Conservation (phyloP, 495 filamentous ascomycete species). For the Annulohypoxylon moriforme region DNA sequence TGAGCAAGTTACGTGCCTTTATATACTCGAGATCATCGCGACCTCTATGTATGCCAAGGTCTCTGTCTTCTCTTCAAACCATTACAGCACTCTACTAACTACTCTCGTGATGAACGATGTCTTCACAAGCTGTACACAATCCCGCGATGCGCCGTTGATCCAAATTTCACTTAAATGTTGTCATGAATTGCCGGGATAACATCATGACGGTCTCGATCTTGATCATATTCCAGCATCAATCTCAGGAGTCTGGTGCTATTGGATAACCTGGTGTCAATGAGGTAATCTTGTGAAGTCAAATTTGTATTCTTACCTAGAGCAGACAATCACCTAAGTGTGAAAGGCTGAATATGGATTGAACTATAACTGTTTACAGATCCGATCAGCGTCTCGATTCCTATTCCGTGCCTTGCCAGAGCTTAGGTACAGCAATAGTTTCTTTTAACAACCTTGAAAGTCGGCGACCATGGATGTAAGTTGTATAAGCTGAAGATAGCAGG, state of each 20-base stretch:
- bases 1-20: not conserved
- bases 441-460: not conserved
- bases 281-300: slow-evolving; percentile 20
- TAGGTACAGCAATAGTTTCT: slow-evolving; percentile 22
- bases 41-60: not conserved
- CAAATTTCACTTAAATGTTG: slow-evolving; percentile 23
- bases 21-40: not conserved
- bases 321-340: slow-evolving; percentile 1
- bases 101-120: not conserved
- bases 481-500: not conserved
- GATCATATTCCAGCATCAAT: slow-evolving; percentile 1
- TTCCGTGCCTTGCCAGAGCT: slow-evolving; percentile 2
- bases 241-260: not conserved
- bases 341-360: slow-evolving; percentile 5
- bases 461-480: not conserved
- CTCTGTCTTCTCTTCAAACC: not conserved
- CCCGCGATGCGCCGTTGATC: slow-evolving; percentile 17
- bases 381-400: slow-evolving; percentile 10
- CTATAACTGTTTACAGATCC: slow-evolving; percentile 14
- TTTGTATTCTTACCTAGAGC: not conserved
- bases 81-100: not conserved
- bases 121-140: not conserved
- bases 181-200: slow-evolving; percentile 16
- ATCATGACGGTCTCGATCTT: slow-evolving; percentile 21
- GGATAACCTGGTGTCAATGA: not conserved